Evolutionary conservation across 345 rosid species (phyloP).

Genomic region (Hevea brasiliensis): DNA sequence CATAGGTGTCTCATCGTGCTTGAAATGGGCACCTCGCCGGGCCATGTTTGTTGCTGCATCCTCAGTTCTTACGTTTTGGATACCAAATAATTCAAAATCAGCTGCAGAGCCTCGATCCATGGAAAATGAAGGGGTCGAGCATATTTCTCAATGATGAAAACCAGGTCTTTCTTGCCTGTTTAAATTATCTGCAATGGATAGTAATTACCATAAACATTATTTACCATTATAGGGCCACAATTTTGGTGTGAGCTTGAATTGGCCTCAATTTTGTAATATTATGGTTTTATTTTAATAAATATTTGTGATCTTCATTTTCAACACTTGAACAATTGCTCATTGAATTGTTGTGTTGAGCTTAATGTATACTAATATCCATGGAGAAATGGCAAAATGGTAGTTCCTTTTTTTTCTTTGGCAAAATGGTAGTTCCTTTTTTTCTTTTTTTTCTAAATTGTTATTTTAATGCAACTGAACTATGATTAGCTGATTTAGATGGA

Average conservation of each 20-base stretch:
- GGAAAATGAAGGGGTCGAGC: conserved; percentile 32
- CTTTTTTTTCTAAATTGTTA: too few relatives aligned
- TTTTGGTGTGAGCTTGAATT: conserved; percentile 1
- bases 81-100: conserved; percentile 54
- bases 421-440: too few relatives aligned
- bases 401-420: too few relatives aligned
- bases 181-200: background rate
- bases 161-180: too few relatives aligned
- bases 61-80: conserved; percentile 84
- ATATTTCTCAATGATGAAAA: conserved; percentile 22
- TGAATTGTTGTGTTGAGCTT: too few relatives aligned
- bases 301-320: background rate
- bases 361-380: too few relatives aligned
- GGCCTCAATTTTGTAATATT: background rate
- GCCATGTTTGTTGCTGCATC: conserved; percentile 91
- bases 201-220: background rate
- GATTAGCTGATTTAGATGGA: too few relatives aligned
- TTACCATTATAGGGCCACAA: background rate
- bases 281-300: background rate
- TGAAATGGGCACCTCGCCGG: conserved; percentile 97
- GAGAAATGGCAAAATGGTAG: too few relatives aligned
- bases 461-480: too few relatives aligned
- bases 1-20: conserved; percentile 74
- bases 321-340: too few relatives aligned
- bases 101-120: conserved; percentile 27